A percentile compares a stretch with the other conserved stretches of the same genome.
Evolutionary conservation across 2,329 filamentous ascomycete genomes (phyloP).

Genomic region (Pseudocercospora macadamiae): DNA sequence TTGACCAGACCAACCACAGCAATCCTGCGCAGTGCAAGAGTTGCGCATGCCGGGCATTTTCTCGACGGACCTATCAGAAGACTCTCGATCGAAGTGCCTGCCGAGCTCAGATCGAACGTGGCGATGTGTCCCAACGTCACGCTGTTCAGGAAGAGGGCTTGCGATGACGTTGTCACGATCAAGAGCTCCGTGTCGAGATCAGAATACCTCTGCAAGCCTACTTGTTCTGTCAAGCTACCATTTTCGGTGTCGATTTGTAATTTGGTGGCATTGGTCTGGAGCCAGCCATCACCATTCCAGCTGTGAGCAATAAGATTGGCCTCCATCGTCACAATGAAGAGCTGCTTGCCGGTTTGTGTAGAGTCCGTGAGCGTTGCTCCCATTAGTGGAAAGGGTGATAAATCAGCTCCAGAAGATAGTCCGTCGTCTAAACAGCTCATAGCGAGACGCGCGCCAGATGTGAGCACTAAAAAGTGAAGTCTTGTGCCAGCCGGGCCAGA

Average conservation of each 20-base stretch:
- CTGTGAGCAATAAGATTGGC: slow-evolving; percentile 22
- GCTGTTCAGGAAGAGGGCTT: slow-evolving; percentile 27
- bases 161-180: slow-evolving; percentile 21
- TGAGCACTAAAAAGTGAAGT: slow-evolving; percentile 61
- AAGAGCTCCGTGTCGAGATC: slow-evolving; percentile 31
- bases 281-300: slow-evolving; percentile 26
- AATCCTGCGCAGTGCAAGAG: slow-evolving; percentile 63
- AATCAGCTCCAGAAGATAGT: slow-evolving; percentile 14
- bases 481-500: slow-evolving; percentile 35
- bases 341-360: slow-evolving; percentile 15
- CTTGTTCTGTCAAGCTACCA: slow-evolving; percentile 24
- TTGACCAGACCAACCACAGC: slow-evolving; percentile 61
- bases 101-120: slow-evolving; percentile 20
- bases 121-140: slow-evolving; percentile 23
- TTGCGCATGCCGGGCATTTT: slow-evolving; percentile 56
- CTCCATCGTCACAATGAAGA: slow-evolving; percentile 32
- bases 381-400: slow-evolving; percentile 31
- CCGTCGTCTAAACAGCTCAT: slow-evolving; percentile 58
- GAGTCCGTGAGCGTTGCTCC: slow-evolving; percentile 30
- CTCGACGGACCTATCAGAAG: slow-evolving; percentile 37
- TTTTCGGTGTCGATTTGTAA: slow-evolving; percentile 20
- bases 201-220: slow-evolving; percentile 25
- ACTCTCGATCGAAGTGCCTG: slow-evolving; percentile 11
- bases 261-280: slow-evolving; percentile 7
- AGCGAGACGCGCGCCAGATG: slow-evolving; percentile 64